phyloP scores from a whole-genome alignment of 768 basidiomycete species.

The Russula sp. region DNA sequence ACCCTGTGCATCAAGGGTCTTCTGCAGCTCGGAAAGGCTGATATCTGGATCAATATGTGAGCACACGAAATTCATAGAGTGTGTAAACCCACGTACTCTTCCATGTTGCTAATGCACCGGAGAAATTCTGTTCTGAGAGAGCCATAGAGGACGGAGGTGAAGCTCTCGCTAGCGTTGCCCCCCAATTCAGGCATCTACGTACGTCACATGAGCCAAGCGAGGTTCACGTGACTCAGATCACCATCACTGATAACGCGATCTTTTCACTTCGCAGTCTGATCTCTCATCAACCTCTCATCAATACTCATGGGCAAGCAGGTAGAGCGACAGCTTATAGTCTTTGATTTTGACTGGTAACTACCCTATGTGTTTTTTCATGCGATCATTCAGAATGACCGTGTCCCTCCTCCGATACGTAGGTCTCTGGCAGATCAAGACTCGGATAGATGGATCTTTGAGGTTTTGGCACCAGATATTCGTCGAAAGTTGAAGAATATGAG shows the following conservation, averaged over 20 bases:
- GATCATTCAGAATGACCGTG: slow-evolving; percentile 4
- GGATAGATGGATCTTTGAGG: slow-evolving; percentile 90
- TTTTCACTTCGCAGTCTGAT: too few species aligned
- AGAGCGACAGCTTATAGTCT: slow-evolving; percentile 75
- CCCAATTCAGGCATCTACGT: neutral
- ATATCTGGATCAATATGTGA: slow-evolving; percentile 54
- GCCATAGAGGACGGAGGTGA: slow-evolving; percentile 14
- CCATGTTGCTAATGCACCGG: slow-evolving; percentile 90
- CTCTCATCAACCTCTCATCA: neutral
- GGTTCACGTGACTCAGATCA: neutral
- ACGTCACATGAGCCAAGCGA: neutral
- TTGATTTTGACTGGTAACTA: slow-evolving; percentile 92
- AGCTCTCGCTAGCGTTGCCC: neutral
- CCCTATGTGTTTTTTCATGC: neutral
- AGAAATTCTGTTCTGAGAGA: slow-evolving; percentile 74
- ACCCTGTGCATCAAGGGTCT: slow-evolving; percentile 87
- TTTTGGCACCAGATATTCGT: slow-evolving; percentile 80
- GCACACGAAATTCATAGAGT: too few species aligned
- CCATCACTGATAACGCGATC: neutral
- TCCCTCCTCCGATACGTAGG: slow-evolving; percentile 42
- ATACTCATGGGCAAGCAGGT: slow-evolving; percentile 32
- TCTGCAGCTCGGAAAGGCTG: slow-evolving; percentile 86
- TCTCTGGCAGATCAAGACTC: slow-evolving; percentile 95
- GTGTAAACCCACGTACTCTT: slow-evolving; percentile 51
- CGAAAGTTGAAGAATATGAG: slow-evolving; percentile 68